Evolutionary conservation across 371 early-diverging fungal species (phyloP), one percentile per base, ranked within the genome.

Genomic region (Rhizopus microsporus): DNA sequence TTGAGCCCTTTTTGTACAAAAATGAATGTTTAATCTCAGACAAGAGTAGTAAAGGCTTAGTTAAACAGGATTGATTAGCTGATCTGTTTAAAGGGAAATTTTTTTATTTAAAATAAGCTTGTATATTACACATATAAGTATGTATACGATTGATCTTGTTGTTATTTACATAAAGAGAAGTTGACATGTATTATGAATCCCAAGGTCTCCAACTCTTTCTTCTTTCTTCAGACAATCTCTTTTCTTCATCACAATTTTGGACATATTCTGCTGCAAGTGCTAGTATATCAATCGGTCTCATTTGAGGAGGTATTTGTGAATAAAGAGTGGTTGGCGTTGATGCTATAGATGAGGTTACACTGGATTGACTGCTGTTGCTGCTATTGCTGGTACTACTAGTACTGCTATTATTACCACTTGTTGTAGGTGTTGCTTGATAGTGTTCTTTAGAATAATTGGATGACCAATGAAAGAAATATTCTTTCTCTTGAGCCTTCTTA

Each of bases 201-300:
- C 67, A 66, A 30, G 61, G 62, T 58, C 62, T 54, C 67, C 61
- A 66, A 13, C 39, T 47, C 40, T 46, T 55, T 61, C 62, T 54
- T 46, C 57, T 52, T 47, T 60, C 61, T 49, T 66, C 67, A 31
- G 56, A 37, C 7, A 65, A 56, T 37, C 60, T 59, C 42, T 70
- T 60, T 61, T 70, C 68, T 58, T 75, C 69, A 47, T 76, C 77
- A 44, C 72, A 76, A 13, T 71, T 61, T 42, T 72, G 75, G n/a
- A 75, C 72, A 56, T 75, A 78, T 60, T 78, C 79, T 5, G 79
- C 79, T 9, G 79, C 79, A 31, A 69, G 65, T 29, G 79, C 79
- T 17, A 78, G 53, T 13, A 78, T 71, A 56, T 78, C 79, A 40
- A 78, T 69, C 7, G 76, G 68, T 35, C 71, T 57, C 71, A 74